These are phyloP conservation scores for Verruconis gallopava DNA, from an alignment of 2,329 filamentous ascomycete genomes.

Conservation along the genomic window DNA sequence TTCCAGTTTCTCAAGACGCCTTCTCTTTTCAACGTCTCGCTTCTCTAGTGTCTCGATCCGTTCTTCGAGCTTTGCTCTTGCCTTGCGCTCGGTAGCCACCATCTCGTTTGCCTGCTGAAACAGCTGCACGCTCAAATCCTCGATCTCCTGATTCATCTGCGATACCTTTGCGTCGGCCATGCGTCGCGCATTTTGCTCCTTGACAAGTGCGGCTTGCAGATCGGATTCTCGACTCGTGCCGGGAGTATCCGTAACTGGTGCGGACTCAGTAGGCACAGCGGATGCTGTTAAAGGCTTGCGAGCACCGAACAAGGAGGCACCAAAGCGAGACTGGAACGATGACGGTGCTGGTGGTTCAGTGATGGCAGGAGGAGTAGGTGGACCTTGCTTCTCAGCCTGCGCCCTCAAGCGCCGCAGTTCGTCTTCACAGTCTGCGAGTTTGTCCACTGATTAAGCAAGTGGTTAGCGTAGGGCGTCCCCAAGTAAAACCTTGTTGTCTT, in stretches of 20 bases:
- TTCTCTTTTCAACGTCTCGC: constrained; percentile 56
- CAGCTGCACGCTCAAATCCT: constrained; percentile 61
- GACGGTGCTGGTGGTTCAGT: constrained; percentile 13
- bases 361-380: constrained; percentile 1
- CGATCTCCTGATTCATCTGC: constrained; percentile 58
- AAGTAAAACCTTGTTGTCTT: too few relatives aligned
- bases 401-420: constrained; percentile 50
- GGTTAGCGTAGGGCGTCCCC: too few relatives aligned
- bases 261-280: constrained; percentile 12
- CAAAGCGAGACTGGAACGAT: constrained; percentile 11
- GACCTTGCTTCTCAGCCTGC: constrained; percentile 12
- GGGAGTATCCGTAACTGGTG: too few relatives aligned
- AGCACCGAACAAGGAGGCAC: constrained; percentile 27
- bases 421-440: constrained; percentile 66
- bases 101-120: constrained; percentile 82
- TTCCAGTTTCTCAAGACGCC: constrained; percentile 57
- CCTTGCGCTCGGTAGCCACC: constrained; percentile 64
- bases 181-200: constrained; percentile 53
- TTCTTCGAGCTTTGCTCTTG: constrained; percentile 58
- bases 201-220: constrained; percentile 49
- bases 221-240: constrained; percentile 23
- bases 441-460: too few relatives aligned
- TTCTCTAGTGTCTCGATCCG: constrained; percentile 55
- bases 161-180: constrained; percentile 56
- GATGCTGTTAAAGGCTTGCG: constrained; percentile 17